Evolutionary conservation across 2,329 filamentous ascomycete genomes (phyloP), one percentile per base, ranked within the genome.

Genomic region (Rhytidhysteron rufulum): DNA sequence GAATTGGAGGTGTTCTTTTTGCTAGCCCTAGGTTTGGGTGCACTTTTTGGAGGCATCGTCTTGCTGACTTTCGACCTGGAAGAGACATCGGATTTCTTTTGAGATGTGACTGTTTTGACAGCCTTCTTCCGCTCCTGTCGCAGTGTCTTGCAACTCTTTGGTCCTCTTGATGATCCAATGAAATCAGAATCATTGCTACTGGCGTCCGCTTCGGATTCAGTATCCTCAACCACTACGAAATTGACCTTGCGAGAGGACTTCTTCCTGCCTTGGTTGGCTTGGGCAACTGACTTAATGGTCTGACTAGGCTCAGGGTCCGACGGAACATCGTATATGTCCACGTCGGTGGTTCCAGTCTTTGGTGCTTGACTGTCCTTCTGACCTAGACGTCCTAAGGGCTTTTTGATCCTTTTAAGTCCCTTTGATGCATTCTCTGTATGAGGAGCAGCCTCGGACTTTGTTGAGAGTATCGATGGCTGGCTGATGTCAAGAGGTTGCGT

Each of bases 401-500:
- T 27, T 7, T 7, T 7, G 13, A 27, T 7, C 13, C 13, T 27
- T 27, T 8, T 7, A 7, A 13, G 24, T 27, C 13, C 24, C 24
- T 27, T 27, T n/a, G n/a, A n/a, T n/a, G n/a, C 24, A 27, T 7
- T 27, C 13, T 8, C 24, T 27, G 24, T 13, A 27, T 27, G 24
- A 27, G 13, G 24, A 27, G 24, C 24, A 27, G 24, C 24, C 24
- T 27, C 31, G 6, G 19, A 29, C 15, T 34, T 47, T 31, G 39
- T 47, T 21, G 34, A 42, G 11, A 41, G 27, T 32, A 4, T n/a
- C 5, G 16, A 18, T 3, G 22, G 15, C 15, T 6, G 16, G 11
- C 33, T 37, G 16, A 39, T 37, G 33, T 45, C 36, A 5, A 38
- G 17, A 11, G 22, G 27, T 19, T 40, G 34, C n/a, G 32, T 43